Base-by-base conservation (phyloP, 1,284 basidiomycete species). In the Irpex lacteus region DNA sequence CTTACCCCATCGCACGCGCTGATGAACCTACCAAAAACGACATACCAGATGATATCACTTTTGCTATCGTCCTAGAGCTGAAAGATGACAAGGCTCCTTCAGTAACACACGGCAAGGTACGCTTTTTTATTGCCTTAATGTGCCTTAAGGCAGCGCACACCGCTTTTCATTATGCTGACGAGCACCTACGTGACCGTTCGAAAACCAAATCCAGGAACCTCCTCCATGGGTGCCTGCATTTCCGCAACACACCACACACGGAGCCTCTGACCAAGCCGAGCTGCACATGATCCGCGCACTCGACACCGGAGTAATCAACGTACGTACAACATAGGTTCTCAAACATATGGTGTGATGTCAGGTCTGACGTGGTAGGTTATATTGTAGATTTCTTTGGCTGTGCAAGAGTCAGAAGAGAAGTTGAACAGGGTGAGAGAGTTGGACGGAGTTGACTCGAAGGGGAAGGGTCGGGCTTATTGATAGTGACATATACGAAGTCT, bases 271-370 rank as follows among this genome's bases (percentile, higher is more conserved):
- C 47, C 78, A 85, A 63, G 85, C 85, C 55, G 87, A 88, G 73
- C 76, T 87, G 54, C 88, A 86, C 74, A 80, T 90, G 80, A 76
- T 94, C 67, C 81, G 92, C 36, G 90, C 90, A 5, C 89, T 95
- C 5, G 92, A 94, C 71, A 95, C 94, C 2, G 94, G 94, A 2
- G 86, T 96, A 40, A 88, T 96, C 61, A 93, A 92, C 74, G 94
- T 91, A 73, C 73, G 88, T 74, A 52, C 18, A 18, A n/a, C 44
- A 13, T 47, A 13, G 8, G 47, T 49, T 21, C 21, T 53, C n/a
- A 36, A 56, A 13, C 19, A 52, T 52, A 19, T 8, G 9, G 54
- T 34, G 11, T 36, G 21, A 26, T 36, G 21, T 21, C 11, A 26
- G 32, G 7, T 11, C 54, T 53, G 9, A 53, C 18, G 50, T 8